phyloP scores from a whole-genome alignment of 2,329 filamentous ascomycete genomes.

The Aschersonia sp. region DNA sequence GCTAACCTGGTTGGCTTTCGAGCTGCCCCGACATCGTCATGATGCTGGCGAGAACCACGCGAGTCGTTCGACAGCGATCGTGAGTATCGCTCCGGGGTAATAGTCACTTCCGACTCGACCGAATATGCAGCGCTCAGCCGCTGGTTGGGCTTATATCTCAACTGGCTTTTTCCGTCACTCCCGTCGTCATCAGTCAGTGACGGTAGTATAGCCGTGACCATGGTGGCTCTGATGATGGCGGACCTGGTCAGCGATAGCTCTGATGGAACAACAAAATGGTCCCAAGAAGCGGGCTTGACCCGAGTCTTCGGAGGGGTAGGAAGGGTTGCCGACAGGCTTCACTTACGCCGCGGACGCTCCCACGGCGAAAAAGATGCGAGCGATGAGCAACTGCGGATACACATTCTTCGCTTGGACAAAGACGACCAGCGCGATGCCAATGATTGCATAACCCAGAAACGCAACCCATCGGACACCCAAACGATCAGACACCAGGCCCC shows the following conservation, averaged over 20 bases:
- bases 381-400: conserved; percentile 77
- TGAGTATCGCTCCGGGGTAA: conserved; percentile 50
- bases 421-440: conserved; percentile 60
- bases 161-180: conserved; percentile 10
- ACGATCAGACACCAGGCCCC: conserved; percentile 66
- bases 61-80: conserved; percentile 17
- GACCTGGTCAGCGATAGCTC: neutral
- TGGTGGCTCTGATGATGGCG: conserved; percentile 47
- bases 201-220: conserved; percentile 92
- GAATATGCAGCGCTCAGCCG: conserved; percentile 50
- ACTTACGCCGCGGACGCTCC: conserved; percentile 76
- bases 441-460: conserved; percentile 67
- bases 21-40: conserved; percentile 11
- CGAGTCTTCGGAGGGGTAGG: too few species aligned
- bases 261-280: neutral
- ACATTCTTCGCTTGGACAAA: conserved; percentile 80
- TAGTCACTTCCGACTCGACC: conserved; percentile 59
- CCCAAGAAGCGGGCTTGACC: too few species aligned
- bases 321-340: neutral
- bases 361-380: conserved; percentile 73
- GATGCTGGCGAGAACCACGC: conserved; percentile 6
- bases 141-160: conserved; percentile 20
- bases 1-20: conserved; percentile 52
- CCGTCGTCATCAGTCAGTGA: conserved; percentile 41
- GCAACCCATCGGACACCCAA: conserved; percentile 59